Evolutionary conservation across 495 filamentous ascomycete genomes (phyloP), one percentile per base, ranked within the genome.

Genomic region (Tuber brumale): DNA sequence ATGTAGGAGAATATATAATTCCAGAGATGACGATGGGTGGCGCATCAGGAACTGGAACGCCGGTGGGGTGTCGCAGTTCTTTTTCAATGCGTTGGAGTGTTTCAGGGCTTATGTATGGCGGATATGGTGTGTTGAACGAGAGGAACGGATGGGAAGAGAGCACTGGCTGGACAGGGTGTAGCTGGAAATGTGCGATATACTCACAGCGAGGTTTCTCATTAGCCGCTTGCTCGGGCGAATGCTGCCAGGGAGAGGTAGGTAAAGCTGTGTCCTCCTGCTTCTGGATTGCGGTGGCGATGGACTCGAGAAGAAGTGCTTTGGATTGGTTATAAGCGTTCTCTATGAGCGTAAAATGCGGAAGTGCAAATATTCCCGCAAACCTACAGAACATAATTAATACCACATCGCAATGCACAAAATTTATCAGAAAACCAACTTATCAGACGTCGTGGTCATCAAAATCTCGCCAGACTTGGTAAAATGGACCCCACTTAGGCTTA

Each of bases 1-100:
- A 99, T 82, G 97, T 95, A 27, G 95, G 95, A 31, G 95, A 97
- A 84, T 94, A 99, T 23, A 95, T 87, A 1, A 96, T 87, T 70
- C 93, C 90, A 16, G 93, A 95, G 89, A 97, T 93, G 72, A 88
- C 87, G 44, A 97, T 88, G 8, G 87, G 86, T 23, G 95, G 93
- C 41, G 90, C 86, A 14, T 84, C 80, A 21, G 89, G 89, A 70
- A 92, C 86, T 6, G 92, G 90, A n/a, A 90, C 91, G 1, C 95
- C 95, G 72, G 91, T 92, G 6, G 95, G 95, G 80, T 89, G 92
- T 57, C 94, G 90, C 7, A 97, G 87, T 82, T 99, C 95, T 66
- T 89, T 85, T 83, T 99, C 95, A 78, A 97, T 88, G 77, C 88
- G 87, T 69, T 90, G 85, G 69, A 97, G 85, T 42, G 88, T 75